Conservation (phyloP, 805 yeast genomes). For the Peterozyma xylosa region DNA sequence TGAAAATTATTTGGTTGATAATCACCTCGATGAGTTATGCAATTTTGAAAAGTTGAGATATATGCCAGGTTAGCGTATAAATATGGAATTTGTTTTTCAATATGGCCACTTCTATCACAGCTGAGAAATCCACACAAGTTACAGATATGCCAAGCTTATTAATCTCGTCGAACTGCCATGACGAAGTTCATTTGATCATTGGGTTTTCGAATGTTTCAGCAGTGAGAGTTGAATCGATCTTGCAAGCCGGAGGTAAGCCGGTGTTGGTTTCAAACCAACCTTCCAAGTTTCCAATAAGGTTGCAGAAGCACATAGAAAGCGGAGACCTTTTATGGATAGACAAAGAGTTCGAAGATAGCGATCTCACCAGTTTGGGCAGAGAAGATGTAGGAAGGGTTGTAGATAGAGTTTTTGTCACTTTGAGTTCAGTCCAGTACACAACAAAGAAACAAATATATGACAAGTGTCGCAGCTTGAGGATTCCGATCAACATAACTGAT, state of each 20-base stretch:
- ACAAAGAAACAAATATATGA: constrained; percentile 33
- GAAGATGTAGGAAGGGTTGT: constrained; percentile 53
- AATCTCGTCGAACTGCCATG: constrained; percentile 35
- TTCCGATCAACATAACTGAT: constrained; percentile 79
- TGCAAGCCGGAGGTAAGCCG: constrained; percentile 51
- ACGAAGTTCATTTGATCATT: constrained; percentile 50
- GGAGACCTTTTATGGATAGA: constrained; percentile 21
- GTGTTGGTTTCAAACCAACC: constrained; percentile 33
- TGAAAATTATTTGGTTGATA: too few species aligned
- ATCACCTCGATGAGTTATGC: too few species aligned
- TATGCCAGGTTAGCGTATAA: too few species aligned
- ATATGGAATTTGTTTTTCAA: too few species aligned
- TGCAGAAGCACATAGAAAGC: constrained; percentile 18
- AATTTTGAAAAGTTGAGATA: too few species aligned
- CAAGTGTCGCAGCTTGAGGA: constrained; percentile 53
- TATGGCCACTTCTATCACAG: too few species aligned
- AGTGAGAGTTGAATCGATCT: constrained; percentile 37
- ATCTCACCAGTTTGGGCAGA: constrained; percentile 54
- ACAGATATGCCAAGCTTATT: constrained; percentile 22
- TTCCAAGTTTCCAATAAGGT: constrained; percentile 16
- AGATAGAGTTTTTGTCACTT: constrained; percentile 68
- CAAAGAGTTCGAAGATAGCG: constrained; percentile 29
- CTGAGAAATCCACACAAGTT: too few species aligned
- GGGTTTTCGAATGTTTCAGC: constrained; percentile 42
- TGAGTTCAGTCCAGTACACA: constrained; percentile 20